Percentiles rank a stretch among this genome's conserved stretches.
These are phyloP conservation scores for Rhynchosporium secalis DNA, from an alignment of 2,329 filamentous ascomycete species.

Conservation along the genomic window DNA sequence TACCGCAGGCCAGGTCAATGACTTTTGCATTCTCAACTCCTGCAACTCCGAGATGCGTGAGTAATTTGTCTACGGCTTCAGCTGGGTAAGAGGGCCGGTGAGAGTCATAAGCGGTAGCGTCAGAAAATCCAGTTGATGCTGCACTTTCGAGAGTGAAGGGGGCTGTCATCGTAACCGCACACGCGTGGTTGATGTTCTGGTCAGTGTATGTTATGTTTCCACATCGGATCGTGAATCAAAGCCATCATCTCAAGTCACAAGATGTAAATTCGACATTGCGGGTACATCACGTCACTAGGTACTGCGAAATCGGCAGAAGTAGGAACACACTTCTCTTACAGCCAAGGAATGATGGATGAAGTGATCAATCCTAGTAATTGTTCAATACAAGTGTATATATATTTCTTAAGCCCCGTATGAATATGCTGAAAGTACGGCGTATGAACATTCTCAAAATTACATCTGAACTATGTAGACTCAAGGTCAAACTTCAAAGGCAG, in stretches of 20 bases:
- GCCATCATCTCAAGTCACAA: not conserved
- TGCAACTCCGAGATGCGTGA: slow-evolving; percentile 54
- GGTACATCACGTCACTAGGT: slow-evolving; percentile 3
- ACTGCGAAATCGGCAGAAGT: slow-evolving; percentile 11
- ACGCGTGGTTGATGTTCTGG: not conserved
- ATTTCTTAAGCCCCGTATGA: not conserved
- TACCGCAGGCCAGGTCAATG: slow-evolving; percentile 67
- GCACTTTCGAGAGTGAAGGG: slow-evolving; percentile 27
- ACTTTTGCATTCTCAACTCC: slow-evolving; percentile 50
- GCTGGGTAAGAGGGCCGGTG: slow-evolving; percentile 67
- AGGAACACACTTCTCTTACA: not conserved
- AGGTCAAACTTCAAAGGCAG: not conserved
- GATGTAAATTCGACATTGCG: not conserved
- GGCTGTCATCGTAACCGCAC: not conserved
- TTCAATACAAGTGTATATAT: not conserved
- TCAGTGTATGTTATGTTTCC: not conserved
- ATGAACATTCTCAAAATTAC: not conserved
- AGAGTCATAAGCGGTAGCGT: slow-evolving; percentile 64
- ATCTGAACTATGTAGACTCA: not conserved
- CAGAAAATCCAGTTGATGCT: slow-evolving; percentile 55
- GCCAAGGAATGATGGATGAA: not conserved
- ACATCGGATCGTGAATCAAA: not conserved
- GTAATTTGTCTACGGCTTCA: slow-evolving; percentile 57
- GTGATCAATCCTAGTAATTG: not conserved
- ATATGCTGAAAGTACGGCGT: not conserved